Percentiles rank a stretch among this genome's conserved stretches.
These are phyloP conservation scores for Diddensiella santjacobensis DNA, from an alignment of 805 yeast species.

Conservation along the genomic window DNA sequence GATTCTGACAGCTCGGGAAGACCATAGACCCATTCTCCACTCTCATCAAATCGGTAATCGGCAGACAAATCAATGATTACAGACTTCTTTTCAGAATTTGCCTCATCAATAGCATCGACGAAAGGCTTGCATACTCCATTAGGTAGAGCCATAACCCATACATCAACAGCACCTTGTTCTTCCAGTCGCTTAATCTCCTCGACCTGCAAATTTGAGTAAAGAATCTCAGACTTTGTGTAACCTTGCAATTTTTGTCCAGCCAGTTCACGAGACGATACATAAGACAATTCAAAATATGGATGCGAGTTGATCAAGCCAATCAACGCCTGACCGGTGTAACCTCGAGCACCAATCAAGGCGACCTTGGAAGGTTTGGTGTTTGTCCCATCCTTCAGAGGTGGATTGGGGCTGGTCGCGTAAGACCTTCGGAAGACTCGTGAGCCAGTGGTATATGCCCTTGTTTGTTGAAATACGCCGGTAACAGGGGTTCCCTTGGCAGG, in stretches of 20 bases:
- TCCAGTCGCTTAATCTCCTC: conserved; percentile 84
- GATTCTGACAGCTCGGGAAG: conserved; percentile 78
- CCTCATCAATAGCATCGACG: conserved; percentile 39
- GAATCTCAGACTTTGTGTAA: conserved; percentile 74
- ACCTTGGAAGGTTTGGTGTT: conserved; percentile 65
- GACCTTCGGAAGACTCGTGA: conserved; percentile 13
- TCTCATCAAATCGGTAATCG: conserved; percentile 88
- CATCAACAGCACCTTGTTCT: conserved; percentile 72
- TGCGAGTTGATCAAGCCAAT: conserved; percentile 83
- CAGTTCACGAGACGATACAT: conserved; percentile 94
- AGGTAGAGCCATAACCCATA: conserved; percentile 99
- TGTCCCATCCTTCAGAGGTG: conserved; percentile 63
- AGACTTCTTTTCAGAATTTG: conserved; percentile 55
- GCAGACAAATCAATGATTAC: conserved; percentile 92
- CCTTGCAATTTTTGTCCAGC: conserved; percentile 83
- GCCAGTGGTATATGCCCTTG: conserved; percentile 28
- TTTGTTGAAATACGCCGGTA: conserved; percentile 22
- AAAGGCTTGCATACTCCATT: conserved; percentile 83
- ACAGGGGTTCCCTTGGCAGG: conserved; percentile 17
- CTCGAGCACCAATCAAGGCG: conserved; percentile 97
- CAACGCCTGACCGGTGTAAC: conserved; percentile 92
- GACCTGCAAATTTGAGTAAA: conserved; percentile 79
- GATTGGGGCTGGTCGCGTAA: conserved; percentile 53
- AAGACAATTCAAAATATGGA: conserved; percentile 80
- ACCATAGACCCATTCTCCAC: conserved; percentile 90